Evolutionary conservation across 352 stramenopile species (phyloP).

Genomic region (Phytophthora cactorum): DNA sequence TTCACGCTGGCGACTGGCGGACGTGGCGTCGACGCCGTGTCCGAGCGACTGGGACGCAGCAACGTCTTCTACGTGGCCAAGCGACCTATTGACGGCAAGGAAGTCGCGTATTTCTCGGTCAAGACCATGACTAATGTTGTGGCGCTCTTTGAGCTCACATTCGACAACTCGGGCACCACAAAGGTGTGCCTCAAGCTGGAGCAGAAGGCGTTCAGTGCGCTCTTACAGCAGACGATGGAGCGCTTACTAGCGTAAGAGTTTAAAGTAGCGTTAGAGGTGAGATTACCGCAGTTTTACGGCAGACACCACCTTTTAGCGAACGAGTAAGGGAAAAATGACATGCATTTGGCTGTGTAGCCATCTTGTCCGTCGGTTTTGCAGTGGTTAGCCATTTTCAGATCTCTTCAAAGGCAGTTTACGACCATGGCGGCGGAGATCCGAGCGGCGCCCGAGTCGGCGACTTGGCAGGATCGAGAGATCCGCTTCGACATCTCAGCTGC

Average conservation of each 20-base stretch:
- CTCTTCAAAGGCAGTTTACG: not conserved
- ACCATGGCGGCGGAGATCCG: constrained; percentile 58
- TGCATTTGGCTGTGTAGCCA: constrained; percentile 26
- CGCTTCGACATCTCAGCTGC: constrained; percentile 81
- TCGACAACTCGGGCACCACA: constrained; percentile 91
- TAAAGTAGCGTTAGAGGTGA: constrained; percentile 6
- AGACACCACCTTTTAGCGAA: constrained; percentile 1
- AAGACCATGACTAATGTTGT: constrained; percentile 93
- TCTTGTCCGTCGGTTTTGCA: constrained; percentile 4
- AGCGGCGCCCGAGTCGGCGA: constrained; percentile 58
- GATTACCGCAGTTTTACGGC: not conserved
- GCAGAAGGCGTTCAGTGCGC: constrained; percentile 87
- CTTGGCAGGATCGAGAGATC: constrained; percentile 93
- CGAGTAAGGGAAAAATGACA: constrained; percentile 19
- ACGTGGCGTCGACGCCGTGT: constrained; percentile 85
- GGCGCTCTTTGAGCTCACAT: constrained; percentile 95
- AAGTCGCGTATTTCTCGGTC: constrained; percentile 96
- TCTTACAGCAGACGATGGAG: constrained; percentile 93
- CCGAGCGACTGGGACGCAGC: constrained; percentile 84
- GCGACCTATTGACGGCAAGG: constrained; percentile 92
- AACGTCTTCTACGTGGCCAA: constrained; percentile 97
- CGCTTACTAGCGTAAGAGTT: constrained; percentile 51
- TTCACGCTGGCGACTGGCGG: constrained; percentile 81
- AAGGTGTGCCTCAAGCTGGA: constrained; percentile 97
- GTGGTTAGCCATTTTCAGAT: not conserved